phyloP scores from a whole-genome alignment of 2,329 filamentous ascomycete species.

The Hypoxylon sp. region DNA sequence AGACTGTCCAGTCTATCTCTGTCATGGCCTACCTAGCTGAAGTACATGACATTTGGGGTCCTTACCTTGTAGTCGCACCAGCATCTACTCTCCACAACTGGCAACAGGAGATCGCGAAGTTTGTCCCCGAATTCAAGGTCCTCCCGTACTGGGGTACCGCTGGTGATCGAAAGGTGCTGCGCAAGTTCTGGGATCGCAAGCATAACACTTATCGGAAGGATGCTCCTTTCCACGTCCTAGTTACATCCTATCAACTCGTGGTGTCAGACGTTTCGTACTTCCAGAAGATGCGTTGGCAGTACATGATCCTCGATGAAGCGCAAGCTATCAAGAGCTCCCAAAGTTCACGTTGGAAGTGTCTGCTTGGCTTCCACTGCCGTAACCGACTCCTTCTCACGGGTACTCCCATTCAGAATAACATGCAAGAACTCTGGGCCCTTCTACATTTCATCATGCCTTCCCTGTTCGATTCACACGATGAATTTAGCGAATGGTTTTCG shows the following conservation, averaged over 20 bases:
- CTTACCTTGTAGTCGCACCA: slow-evolving; percentile 95
- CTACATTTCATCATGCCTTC: slow-evolving; percentile 99
- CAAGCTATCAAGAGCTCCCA: slow-evolving; percentile 99
- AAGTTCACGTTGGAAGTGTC: slow-evolving; percentile 96
- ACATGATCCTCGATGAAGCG: slow-evolving; percentile 99
- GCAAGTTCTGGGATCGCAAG: slow-evolving; percentile 99
- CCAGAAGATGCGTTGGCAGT: slow-evolving; percentile 99
- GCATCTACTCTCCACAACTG: slow-evolving; percentile 98
- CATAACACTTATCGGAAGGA: slow-evolving; percentile 95
- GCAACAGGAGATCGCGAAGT: slow-evolving; percentile 97
- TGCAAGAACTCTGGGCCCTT: slow-evolving; percentile 98
- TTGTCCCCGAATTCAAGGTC: slow-evolving; percentile 94
- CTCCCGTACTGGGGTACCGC: slow-evolving; percentile 98
- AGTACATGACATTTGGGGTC: slow-evolving; percentile 98
- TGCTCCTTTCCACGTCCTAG: slow-evolving; percentile 93
- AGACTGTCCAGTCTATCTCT: slow-evolving; percentile 98
- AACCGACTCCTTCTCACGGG: slow-evolving; percentile 94
- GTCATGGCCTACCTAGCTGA: slow-evolving; percentile 99
- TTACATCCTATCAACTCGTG: slow-evolving; percentile 97
- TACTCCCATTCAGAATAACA: slow-evolving; percentile 99
- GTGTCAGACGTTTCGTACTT: slow-evolving; percentile 97
- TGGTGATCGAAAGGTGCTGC: slow-evolving; percentile 92
- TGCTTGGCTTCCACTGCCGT: slow-evolving; percentile 94
- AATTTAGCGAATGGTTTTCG: slow-evolving; percentile 94
- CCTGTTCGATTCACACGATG: slow-evolving; percentile 93